Evolutionary conservation across 2,329 filamentous ascomycete genomes (phyloP).

Genomic region (Aspergillus ruber): DNA sequence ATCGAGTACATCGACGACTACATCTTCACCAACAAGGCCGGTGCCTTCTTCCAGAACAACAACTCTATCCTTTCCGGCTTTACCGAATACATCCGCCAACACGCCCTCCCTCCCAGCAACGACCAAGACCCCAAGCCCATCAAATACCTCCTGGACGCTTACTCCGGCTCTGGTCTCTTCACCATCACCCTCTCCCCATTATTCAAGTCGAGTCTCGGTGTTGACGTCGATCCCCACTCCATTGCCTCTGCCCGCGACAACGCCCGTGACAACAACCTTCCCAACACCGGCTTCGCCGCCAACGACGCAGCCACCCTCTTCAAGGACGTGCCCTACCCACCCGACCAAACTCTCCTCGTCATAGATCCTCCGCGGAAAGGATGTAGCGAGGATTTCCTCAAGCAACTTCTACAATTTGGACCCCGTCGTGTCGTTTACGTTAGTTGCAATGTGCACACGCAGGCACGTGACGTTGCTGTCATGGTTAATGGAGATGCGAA

Average conservation of each 20-base stretch:
- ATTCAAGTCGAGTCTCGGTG: conserved; percentile 74
- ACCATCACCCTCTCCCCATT: conserved; percentile 83
- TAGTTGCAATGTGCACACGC: conserved; percentile 96
- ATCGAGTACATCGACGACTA: conserved; percentile 84
- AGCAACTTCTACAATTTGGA: conserved; percentile 70
- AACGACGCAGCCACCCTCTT: conserved; percentile 84
- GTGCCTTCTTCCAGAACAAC: conserved; percentile 99
- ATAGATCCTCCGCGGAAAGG: conserved; percentile 96
- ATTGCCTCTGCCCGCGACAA: conserved; percentile 76
- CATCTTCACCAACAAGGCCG: conserved; percentile 83
- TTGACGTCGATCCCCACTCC: conserved; percentile 76
- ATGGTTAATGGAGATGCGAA: conserved; percentile 61
- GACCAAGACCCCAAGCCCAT: conserved; percentile 43
- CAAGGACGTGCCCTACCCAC: conserved; percentile 63
- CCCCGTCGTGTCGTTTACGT: conserved; percentile 85
- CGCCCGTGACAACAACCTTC: conserved; percentile 67
- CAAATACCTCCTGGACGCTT: conserved; percentile 91
- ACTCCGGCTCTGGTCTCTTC: conserved; percentile 95
- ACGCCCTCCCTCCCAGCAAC: conserved; percentile 55
- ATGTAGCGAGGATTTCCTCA: conserved; percentile 77
- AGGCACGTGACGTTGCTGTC: conserved; percentile 85
- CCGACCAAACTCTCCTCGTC: conserved; percentile 83
- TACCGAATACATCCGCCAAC: conserved; percentile 76
- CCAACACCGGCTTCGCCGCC: conserved; percentile 75
- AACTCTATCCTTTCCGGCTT: conserved; percentile 89